Percentiles rank a stretch among this genome's conserved stretches.
phyloP scores from a whole-genome alignment of 2,329 filamentous ascomycete species.

The Dendryphion nanum region DNA sequence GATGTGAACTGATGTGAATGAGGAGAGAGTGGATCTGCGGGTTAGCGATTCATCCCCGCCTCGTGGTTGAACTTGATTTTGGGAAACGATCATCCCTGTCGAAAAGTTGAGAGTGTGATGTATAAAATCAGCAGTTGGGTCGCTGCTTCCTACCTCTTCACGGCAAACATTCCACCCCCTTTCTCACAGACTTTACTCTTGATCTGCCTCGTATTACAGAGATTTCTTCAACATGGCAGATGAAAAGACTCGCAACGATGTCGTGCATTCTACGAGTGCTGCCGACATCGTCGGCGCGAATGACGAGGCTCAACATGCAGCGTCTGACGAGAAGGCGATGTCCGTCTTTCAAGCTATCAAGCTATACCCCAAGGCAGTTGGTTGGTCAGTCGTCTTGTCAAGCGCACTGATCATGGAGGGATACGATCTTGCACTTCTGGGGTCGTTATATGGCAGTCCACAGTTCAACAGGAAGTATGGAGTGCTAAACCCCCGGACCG shows the following conservation, averaged over 20 bases:
- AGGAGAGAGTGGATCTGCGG: slow-evolving; percentile 1
- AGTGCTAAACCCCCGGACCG: slow-evolving; percentile 29
- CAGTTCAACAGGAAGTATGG: slow-evolving; percentile 47
- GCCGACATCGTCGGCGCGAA: slow-evolving; percentile 17
- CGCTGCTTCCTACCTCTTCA: neutral
- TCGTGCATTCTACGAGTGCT: slow-evolving; percentile 9
- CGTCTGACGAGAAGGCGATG: slow-evolving; percentile 47
- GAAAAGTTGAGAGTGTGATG: neutral
- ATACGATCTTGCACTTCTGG: slow-evolving; percentile 76
- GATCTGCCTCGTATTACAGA: no score
- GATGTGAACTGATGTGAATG: neutral
- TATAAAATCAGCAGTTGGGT: neutral
- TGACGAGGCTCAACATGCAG: slow-evolving; percentile 36
- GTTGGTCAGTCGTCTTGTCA: slow-evolving; percentile 79
- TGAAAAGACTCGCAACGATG: slow-evolving; percentile 14
- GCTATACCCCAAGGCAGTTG: slow-evolving; percentile 81
- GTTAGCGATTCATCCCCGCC: neutral
- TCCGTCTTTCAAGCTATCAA: slow-evolving; percentile 69
- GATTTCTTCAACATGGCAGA: slow-evolving; percentile 16
- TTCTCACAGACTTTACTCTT: neutral
- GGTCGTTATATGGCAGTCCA: slow-evolving; percentile 64
- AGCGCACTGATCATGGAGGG: slow-evolving; percentile 88
- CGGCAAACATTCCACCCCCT: neutral
- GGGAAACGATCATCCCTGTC: neutral
- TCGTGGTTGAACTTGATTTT: neutral